A percentile compares a stretch with the other conserved stretches of the same genome.
Evolutionary conservation across 2,329 filamentous ascomycete genomes (phyloP).

Genomic region (Trichoderma simmonsii): DNA sequence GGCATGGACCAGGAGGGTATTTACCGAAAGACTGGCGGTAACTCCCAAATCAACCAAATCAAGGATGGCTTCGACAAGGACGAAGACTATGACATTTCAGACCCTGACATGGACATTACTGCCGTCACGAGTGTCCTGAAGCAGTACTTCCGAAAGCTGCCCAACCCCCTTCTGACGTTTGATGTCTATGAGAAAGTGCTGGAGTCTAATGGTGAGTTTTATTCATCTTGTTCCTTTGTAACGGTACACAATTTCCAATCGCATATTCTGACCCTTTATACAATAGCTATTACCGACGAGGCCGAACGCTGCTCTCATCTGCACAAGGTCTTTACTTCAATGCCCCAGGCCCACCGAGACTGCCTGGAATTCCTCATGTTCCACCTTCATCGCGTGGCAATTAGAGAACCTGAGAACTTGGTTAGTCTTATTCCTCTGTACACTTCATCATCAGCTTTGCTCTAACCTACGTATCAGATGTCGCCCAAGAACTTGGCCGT

Average conservation of each 20-base stretch:
- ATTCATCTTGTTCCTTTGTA: not conserved
- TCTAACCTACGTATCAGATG: constrained; percentile 58
- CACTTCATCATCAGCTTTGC: not conserved
- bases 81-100: constrained; percentile 86
- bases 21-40: constrained; percentile 94
- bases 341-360: constrained; percentile 82
- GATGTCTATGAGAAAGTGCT: constrained; percentile 88
- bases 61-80: constrained; percentile 88
- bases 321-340: constrained; percentile 67
- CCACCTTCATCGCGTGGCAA: constrained; percentile 83
- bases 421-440: constrained; percentile 44
- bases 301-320: constrained; percentile 69
- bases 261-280: constrained; percentile 23
- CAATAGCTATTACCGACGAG: constrained; percentile 61
- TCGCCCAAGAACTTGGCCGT: constrained; percentile 93
- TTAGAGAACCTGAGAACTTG: constrained; percentile 78
- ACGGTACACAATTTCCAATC: not conserved
- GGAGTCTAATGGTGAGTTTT: constrained; percentile 67
- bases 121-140: constrained; percentile 94
- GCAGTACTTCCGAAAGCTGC: constrained; percentile 94
- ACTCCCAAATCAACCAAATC: constrained; percentile 83
- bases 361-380: constrained; percentile 92
- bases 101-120: constrained; percentile 90
- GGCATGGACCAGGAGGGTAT: constrained; percentile 98
- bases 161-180: constrained; percentile 83